Conservation (phyloP, 2,329 filamentous ascomycete genomes). For the Colletotrichum incanum region DNA sequence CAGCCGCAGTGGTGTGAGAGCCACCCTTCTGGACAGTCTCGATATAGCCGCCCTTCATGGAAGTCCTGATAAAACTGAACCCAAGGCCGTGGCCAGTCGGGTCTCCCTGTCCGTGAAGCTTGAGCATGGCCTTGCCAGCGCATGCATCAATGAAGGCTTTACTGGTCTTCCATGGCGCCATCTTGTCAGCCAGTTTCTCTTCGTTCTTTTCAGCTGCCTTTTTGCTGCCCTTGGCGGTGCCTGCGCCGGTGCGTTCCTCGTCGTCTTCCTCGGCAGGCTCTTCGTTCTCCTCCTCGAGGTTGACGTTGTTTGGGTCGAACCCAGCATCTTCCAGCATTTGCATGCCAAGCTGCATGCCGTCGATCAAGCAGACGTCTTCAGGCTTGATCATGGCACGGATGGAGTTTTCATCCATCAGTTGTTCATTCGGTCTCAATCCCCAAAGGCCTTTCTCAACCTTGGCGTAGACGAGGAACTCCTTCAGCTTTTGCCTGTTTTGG, state of each 20-base stretch:
- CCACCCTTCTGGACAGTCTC: constrained; percentile 78
- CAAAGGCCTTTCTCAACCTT: constrained; percentile 88
- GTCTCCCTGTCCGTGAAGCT: constrained; percentile 94
- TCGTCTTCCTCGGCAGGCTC: constrained; percentile 65
- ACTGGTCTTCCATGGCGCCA: constrained; percentile 96
- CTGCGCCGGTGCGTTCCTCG: constrained; percentile 54
- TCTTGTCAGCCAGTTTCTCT: constrained; percentile 86
- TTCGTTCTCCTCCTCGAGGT: constrained; percentile 77
- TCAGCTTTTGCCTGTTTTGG: constrained; percentile 96
- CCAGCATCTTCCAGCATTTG: constrained; percentile 94
- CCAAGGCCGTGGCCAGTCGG: constrained; percentile 93
- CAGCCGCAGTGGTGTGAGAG: constrained; percentile 78
- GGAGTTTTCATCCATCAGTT: constrained; percentile 83
- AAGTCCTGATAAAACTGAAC: constrained; percentile 97
- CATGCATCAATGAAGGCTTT: constrained; percentile 97
- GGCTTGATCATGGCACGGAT: constrained; percentile 93
- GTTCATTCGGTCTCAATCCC: constrained; percentile 81
- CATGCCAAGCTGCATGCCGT: constrained; percentile 96
- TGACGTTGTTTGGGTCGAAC: constrained; percentile 77
- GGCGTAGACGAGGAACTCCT: constrained; percentile 94
- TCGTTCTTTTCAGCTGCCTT: constrained; percentile 68
- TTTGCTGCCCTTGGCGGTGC: constrained; percentile 57
- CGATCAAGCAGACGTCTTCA: constrained; percentile 93
- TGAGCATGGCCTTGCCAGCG: constrained; percentile 96
- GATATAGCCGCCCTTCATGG: constrained; percentile 97